Evolutionary conservation across 805 yeast genomes (phyloP).

Genomic region (Candida jianshihensis): DNA sequence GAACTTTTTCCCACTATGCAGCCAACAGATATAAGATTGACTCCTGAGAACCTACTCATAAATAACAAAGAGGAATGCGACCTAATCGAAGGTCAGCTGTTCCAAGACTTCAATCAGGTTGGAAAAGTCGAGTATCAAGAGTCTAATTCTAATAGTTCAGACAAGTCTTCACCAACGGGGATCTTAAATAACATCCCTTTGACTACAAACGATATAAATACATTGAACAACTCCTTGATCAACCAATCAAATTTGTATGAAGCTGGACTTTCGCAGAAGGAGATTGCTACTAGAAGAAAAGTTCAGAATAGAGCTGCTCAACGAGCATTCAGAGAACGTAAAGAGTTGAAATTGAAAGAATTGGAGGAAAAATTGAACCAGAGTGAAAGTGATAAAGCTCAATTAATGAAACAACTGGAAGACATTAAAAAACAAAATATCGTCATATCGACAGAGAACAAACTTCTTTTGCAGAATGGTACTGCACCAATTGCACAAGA

Average conservation of each 20-base stretch:
- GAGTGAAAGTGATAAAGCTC: slow-evolving; percentile 49
- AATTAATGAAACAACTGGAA: slow-evolving; percentile 42
- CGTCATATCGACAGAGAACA: slow-evolving; percentile 56
- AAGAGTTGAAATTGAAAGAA: slow-evolving; percentile 65
- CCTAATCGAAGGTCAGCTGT: slow-evolving; percentile 10
- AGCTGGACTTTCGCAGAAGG: slow-evolving; percentile 22
- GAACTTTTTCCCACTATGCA: slow-evolving; percentile 1
- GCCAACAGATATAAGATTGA: slow-evolving; percentile 3
- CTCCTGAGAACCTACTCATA: slow-evolving; percentile 8
- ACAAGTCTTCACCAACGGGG: slow-evolving; percentile 16
- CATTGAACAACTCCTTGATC: neutral
- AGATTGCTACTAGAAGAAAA: slow-evolving; percentile 50
- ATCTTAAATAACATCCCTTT: slow-evolving; percentile 8
- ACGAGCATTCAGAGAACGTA: slow-evolving; percentile 78
- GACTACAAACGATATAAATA: slow-evolving; percentile 7
- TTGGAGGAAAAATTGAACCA: slow-evolving; percentile 50
- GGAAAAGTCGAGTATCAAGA: slow-evolving; percentile 7
- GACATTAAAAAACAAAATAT: slow-evolving; percentile 45
- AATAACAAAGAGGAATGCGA: slow-evolving; percentile 17
- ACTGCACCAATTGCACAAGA: neutral
- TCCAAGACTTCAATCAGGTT: slow-evolving; percentile 3
- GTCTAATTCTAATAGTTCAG: slow-evolving; percentile 9
- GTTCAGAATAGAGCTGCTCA: slow-evolving; percentile 87
- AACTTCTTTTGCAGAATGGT: slow-evolving; percentile 35
- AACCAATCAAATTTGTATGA: neutral